Conservation (phyloP, 2,329 filamentous ascomycete species). For the Alternaria angustiovoidea region DNA sequence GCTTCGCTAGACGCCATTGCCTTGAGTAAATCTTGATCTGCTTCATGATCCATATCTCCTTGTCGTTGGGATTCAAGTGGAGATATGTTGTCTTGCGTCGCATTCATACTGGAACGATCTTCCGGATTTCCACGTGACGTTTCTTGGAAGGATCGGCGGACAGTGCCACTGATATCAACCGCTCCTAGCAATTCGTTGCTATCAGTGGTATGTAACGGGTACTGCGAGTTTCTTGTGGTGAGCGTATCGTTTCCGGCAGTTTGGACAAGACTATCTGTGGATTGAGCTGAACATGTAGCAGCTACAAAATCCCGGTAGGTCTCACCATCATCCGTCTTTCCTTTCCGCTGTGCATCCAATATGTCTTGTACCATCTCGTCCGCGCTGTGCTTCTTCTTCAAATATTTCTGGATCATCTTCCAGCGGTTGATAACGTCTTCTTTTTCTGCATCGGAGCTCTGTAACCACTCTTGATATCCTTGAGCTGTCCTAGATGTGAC, state of each 20-base stretch:
- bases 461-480: slow-evolving; percentile 30
- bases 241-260: background rate
- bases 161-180: background rate
- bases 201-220: background rate
- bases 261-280: background rate
- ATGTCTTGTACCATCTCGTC: slow-evolving; percentile 34
- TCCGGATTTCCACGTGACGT: background rate
- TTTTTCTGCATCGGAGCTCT: slow-evolving; percentile 23
- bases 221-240: background rate
- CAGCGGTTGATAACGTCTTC: slow-evolving; percentile 24
- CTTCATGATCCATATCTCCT: background rate
- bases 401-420: slow-evolving; percentile 18
- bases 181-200: background rate
- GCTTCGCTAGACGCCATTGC: slow-evolving; percentile 26
- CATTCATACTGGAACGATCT: background rate
- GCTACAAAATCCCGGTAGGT: background rate
- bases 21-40: slow-evolving; percentile 16
- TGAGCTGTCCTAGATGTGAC: slow-evolving; percentile 25
- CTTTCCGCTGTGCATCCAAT: background rate
- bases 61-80: background rate
- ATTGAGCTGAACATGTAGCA: background rate
- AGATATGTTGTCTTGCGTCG: background rate
- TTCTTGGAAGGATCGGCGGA: background rate
- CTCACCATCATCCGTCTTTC: background rate
- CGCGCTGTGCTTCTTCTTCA: slow-evolving; percentile 15